These are phyloP conservation scores for Poronia punctata DNA, from an alignment of 495 filamentous ascomycete species.

Conservation along the genomic window DNA sequence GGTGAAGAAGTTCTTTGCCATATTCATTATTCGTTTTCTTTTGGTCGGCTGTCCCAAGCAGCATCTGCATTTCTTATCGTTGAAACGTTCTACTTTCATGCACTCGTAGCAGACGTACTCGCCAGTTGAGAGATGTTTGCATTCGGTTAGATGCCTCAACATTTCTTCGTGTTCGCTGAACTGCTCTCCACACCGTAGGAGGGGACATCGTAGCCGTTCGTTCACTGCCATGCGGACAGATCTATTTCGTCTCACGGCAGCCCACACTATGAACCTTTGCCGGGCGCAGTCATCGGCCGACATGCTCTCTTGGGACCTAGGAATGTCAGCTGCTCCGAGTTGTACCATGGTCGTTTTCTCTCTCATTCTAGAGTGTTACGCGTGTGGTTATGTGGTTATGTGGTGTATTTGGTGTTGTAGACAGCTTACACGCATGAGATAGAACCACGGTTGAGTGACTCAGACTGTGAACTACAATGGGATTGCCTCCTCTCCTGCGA, in stretches of 20 bases:
- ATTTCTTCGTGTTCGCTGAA: constrained; percentile 39
- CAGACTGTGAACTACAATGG: constrained; percentile 16
- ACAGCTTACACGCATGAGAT: constrained; percentile 30
- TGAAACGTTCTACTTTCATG: constrained; percentile 40
- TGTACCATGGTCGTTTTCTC: too few relatives aligned
- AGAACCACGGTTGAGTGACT: constrained; percentile 11
- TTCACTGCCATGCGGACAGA: constrained; percentile 32
- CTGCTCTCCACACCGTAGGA: constrained; percentile 32
- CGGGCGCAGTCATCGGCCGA: constrained; percentile 37
- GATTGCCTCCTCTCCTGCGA: constrained; percentile 17
- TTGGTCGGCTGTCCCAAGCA: constrained; percentile 40
- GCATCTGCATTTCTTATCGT: constrained; percentile 39
- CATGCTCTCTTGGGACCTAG: constrained; percentile 32
- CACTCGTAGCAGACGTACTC: constrained; percentile 45
- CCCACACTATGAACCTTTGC: constrained; percentile 44
- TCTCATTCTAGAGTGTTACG: too few relatives aligned
- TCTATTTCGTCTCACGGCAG: constrained; percentile 42
- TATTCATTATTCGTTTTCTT: constrained; percentile 37
- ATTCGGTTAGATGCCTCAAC: constrained; percentile 37
- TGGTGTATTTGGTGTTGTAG: too few relatives aligned
- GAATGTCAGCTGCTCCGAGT: constrained; percentile 30
- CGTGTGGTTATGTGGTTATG: too few relatives aligned
- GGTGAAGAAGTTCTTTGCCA: constrained; percentile 44
- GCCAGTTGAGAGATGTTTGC: constrained; percentile 33
- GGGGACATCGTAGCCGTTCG: constrained; percentile 38